These are phyloP conservation scores for Toxoplasma gondii DNA, from an alignment of 169 alveolate genomes.

Conservation along the genomic window DNA sequence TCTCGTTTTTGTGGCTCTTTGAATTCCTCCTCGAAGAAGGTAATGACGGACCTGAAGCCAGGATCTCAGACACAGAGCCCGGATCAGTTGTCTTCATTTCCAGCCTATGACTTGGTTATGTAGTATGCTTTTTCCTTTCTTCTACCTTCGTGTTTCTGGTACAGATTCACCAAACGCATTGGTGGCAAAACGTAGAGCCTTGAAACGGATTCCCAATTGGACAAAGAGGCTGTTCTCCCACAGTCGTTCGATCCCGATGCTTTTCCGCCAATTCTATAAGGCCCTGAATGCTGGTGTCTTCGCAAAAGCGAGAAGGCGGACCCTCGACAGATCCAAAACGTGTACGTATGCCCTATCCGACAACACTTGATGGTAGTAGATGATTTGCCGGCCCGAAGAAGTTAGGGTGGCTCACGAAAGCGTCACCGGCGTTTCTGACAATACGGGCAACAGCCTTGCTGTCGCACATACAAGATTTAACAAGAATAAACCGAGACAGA, in stretches of 20 bases:
- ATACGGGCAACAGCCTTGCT: too few species aligned
- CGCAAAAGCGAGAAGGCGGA: neutral
- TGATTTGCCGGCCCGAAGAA: too few species aligned
- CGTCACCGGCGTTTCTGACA: too few species aligned
- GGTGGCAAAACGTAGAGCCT: neutral
- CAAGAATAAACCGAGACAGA: too few species aligned
- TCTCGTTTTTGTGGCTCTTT: slow-evolving; percentile 30
- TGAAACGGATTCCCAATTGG: neutral
- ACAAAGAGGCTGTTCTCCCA: neutral
- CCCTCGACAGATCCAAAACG: neutral
- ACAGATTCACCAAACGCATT: slow-evolving; percentile 8
- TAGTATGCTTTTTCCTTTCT: neutral
- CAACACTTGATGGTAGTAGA: too few species aligned
- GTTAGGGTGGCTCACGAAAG: too few species aligned
- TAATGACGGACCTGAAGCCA: neutral
- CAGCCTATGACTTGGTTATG: neutral
- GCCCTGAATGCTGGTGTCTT: neutral
- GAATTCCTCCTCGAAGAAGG: slow-evolving; percentile 23
- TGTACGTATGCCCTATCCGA: neutral
- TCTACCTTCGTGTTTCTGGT: neutral
- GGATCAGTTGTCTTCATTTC: neutral
- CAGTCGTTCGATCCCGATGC: neutral
- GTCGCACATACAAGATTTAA: too few species aligned
- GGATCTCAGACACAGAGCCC: neutral
- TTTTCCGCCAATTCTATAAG: slow-evolving; percentile 20